These are phyloP conservation scores for Calonectria pseudoreteaudii DNA, from an alignment of 2,329 filamentous ascomycete species.

Conservation along the genomic window DNA sequence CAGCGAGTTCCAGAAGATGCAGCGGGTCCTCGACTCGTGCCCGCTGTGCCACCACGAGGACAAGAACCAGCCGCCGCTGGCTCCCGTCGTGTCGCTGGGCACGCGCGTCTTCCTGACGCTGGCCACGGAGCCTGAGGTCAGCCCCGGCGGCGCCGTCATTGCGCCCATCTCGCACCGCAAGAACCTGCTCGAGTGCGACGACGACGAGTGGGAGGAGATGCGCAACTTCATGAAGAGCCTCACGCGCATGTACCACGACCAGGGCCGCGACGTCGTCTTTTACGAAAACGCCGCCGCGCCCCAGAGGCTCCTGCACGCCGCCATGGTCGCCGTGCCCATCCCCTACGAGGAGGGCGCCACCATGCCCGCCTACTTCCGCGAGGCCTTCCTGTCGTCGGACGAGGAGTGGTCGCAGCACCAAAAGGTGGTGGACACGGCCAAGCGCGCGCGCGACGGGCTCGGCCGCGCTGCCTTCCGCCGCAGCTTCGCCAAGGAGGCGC, in stretches of 20 bases:
- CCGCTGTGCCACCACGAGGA: conserved; percentile 95
- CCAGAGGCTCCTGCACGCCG: conserved; percentile 82
- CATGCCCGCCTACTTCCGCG: conserved; percentile 93
- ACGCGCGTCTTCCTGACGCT: conserved; percentile 91
- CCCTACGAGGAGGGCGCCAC: conserved; percentile 92
- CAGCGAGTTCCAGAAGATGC: conserved; percentile 89
- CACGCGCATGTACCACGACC: conserved; percentile 93
- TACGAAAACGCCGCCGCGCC: conserved; percentile 96
- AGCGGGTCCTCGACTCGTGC: conserved; percentile 85
- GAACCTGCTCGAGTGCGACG: conserved; percentile 97
- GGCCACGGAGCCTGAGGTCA: conserved; percentile 89
- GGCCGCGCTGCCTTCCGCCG: conserved; percentile 86
- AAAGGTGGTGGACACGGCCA: conserved; percentile 90
- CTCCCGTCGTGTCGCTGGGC: conserved; percentile 86
- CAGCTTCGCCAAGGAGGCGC: conserved; percentile 92
- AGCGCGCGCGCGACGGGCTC: conserved; percentile 69
- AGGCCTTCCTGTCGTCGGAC: conserved; percentile 88
- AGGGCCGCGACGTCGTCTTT: conserved; percentile 92
- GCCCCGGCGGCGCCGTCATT: conserved; percentile 85
- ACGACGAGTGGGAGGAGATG: conserved; percentile 99
- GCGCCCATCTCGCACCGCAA: conserved; percentile 87
- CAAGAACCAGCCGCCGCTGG: conserved; percentile 76
- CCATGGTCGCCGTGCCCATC: conserved; percentile 86
- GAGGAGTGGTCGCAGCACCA: conserved; percentile 97
- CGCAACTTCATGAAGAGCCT: conserved; percentile 99